Percentiles rank a stretch among this genome's conserved stretches.
phyloP scores from a whole-genome alignment of 306 rosid species.

The Gastrolobium villosum region DNA sequence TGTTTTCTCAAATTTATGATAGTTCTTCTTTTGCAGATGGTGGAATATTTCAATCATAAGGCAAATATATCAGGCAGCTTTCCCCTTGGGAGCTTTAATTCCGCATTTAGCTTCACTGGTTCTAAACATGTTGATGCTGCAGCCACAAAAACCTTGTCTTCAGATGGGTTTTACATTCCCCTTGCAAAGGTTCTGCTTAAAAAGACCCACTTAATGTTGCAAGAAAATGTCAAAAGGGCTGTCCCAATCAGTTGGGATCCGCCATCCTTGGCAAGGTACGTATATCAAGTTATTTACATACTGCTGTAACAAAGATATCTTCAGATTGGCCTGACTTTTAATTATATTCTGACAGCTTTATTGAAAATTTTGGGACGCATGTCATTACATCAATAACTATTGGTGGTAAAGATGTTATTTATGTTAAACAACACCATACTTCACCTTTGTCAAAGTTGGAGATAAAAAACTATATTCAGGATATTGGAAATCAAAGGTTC shows the following conservation, averaged over 20 bases:
- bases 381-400: conserved; percentile 83
- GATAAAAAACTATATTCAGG: conserved; percentile 80
- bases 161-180: conserved; percentile 80
- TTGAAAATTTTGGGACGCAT: conserved; percentile 91
- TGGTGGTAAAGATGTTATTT: conserved; percentile 92
- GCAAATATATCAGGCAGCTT: conserved; percentile 68
- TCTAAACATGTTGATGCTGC: conserved; percentile 72
- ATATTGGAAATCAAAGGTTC: conserved; percentile 83
- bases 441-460: conserved; percentile 81
- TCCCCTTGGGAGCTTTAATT: conserved; percentile 88
- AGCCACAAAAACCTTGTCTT: conserved; percentile 75
- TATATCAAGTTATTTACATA: conserved; percentile 31
- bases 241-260: conserved; percentile 85
- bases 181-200: conserved; percentile 80
- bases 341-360: conserved; percentile 70
- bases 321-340: conserved; percentile 41
- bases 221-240: conserved; percentile 71
- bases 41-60: conserved; percentile 78
- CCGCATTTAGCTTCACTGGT: conserved; percentile 92
- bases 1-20: conserved; percentile 26
- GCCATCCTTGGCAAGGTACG: conserved; percentile 77
- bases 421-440: conserved; percentile 79
- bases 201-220: conserved; percentile 60
- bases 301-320: conserved; percentile 32
- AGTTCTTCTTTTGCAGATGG: conserved; percentile 80